Conservation (phyloP, 495 filamentous ascomycete genomes). For the Cercophora sp. region DNA sequence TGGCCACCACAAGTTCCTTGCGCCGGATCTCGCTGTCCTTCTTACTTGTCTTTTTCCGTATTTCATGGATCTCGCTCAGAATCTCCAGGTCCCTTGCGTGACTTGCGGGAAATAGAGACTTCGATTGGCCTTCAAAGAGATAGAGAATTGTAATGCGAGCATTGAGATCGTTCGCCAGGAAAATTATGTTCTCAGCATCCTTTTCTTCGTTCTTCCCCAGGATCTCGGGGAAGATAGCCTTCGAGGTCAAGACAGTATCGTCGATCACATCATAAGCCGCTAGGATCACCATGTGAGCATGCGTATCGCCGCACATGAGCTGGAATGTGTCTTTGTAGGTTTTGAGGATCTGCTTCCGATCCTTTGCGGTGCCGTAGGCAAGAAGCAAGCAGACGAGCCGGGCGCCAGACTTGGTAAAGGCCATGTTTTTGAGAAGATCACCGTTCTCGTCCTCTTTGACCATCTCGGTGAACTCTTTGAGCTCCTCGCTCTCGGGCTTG, state of each 20-base stretch:
- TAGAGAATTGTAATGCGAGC: conserved; percentile 80
- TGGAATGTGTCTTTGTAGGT: conserved; percentile 82
- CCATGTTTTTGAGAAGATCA: conserved; percentile 87
- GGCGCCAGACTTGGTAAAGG: conserved; percentile 87
- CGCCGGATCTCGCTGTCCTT: conserved; percentile 76
- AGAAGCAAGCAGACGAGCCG: conserved; percentile 75
- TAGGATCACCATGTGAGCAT: conserved; percentile 78
- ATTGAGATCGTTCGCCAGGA: conserved; percentile 60
- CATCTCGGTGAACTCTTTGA: conserved; percentile 82
- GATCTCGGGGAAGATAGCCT: conserved; percentile 79
- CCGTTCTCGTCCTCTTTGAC: conserved; percentile 86
- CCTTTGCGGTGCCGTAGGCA: conserved; percentile 83
- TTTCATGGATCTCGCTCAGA: conserved; percentile 68
- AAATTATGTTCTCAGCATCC: conserved; percentile 59
- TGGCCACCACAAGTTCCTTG: conserved; percentile 66
- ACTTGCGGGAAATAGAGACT: conserved; percentile 60
- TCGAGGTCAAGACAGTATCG: conserved; percentile 83
- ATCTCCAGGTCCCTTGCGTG: conserved; percentile 59
- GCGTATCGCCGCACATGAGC: conserved; percentile 69
- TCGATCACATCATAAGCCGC: conserved; percentile 87
- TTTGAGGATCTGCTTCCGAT: conserved; percentile 82
- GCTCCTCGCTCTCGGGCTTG: conserved; percentile 69
- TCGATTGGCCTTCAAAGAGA: conserved; percentile 68
- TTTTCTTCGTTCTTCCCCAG: conserved; percentile 60
- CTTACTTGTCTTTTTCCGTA: conserved; percentile 78